These are phyloP conservation scores for Arthrinium phaeospermum DNA, from an alignment of 2,329 filamentous ascomycete species.

Conservation along the genomic window DNA sequence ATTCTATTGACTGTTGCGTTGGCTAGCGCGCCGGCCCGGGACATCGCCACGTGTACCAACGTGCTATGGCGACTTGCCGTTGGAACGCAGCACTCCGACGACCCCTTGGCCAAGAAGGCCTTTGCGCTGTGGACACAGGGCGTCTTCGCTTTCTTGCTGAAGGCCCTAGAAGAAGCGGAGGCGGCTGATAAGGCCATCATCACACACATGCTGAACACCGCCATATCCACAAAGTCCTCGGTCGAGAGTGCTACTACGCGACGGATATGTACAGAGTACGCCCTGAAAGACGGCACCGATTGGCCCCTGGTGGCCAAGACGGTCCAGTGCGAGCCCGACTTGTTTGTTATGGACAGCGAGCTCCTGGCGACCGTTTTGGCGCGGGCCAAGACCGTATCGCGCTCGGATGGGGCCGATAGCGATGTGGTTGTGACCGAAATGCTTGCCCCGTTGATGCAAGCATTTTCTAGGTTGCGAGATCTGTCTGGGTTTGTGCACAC, in stretches of 20 bases:
- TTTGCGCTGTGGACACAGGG: slow-evolving; percentile 36
- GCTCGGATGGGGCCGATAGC: slow-evolving; percentile 28
- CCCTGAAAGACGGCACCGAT: slow-evolving; percentile 36
- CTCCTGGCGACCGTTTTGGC: slow-evolving; percentile 39
- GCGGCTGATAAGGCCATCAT: slow-evolving; percentile 31
- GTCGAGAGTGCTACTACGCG: slow-evolving; percentile 41
- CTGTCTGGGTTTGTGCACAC: slow-evolving; percentile 45
- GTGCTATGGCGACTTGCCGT: slow-evolving; percentile 47
- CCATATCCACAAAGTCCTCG: slow-evolving; percentile 40
- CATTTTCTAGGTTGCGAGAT: slow-evolving; percentile 47
- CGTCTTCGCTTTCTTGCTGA: slow-evolving; percentile 34
- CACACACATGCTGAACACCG: slow-evolving; percentile 41
- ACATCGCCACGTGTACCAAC: slow-evolving; percentile 45
- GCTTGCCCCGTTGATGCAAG: slow-evolving; percentile 46
- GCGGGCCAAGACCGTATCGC: slow-evolving; percentile 35
- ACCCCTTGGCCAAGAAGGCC: slow-evolving; percentile 37
- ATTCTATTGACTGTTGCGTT: slow-evolving; percentile 49
- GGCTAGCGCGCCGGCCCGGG: slow-evolving; percentile 40
- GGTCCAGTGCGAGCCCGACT: slow-evolving; percentile 50
- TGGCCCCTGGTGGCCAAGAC: slow-evolving; percentile 49
- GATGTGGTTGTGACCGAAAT: slow-evolving; percentile 40
- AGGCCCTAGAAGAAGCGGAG: slow-evolving; percentile 28
- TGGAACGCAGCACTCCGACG: slow-evolving; percentile 33
- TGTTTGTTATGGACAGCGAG: slow-evolving; percentile 47
- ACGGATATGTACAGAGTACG: slow-evolving; percentile 37